phyloP scores from a whole-genome alignment of 139 green algal species.

The Micractinium conductrix region DNA sequence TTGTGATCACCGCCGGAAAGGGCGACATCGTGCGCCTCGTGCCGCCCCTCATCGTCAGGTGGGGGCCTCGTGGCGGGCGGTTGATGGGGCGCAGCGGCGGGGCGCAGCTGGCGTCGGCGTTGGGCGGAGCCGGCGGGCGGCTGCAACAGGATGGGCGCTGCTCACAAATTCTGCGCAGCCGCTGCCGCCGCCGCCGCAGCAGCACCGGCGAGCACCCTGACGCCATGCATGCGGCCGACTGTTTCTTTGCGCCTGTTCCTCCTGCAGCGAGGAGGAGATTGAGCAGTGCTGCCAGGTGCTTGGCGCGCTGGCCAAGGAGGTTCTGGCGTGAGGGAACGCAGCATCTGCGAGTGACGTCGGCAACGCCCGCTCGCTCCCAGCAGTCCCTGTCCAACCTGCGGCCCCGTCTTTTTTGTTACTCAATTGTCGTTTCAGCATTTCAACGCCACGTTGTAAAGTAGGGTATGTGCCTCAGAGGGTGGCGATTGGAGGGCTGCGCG shows the following conservation, averaged over 20 bases:
- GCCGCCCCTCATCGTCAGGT: conserved; percentile 89
- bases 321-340: conserved; percentile 8
- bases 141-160: too few relatives aligned
- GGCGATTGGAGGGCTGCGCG: too few relatives aligned
- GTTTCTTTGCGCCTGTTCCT: background rate
- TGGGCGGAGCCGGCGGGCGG: too few relatives aligned
- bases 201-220: background rate
- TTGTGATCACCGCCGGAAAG: conserved; percentile 94
- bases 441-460: too few relatives aligned
- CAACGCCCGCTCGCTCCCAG: too few relatives aligned
- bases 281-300: conserved; percentile 54
- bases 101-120: too few relatives aligned
- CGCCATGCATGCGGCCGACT: background rate
- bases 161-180: too few relatives aligned
- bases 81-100: background rate
- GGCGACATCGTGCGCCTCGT: conserved; percentile 96
- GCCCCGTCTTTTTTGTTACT: too few relatives aligned
- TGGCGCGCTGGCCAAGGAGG: conserved; percentile 24
- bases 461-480: too few relatives aligned
- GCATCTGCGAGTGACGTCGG: too few relatives aligned
- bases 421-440: too few relatives aligned
- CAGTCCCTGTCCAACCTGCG: too few relatives aligned
- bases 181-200: background rate
- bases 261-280: conserved; percentile 81
- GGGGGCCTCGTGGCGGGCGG: background rate